These are phyloP conservation scores for Centrapalus pauciflorus DNA, from an alignment of 129 eudicot genomes.

Conservation along the genomic window DNA sequence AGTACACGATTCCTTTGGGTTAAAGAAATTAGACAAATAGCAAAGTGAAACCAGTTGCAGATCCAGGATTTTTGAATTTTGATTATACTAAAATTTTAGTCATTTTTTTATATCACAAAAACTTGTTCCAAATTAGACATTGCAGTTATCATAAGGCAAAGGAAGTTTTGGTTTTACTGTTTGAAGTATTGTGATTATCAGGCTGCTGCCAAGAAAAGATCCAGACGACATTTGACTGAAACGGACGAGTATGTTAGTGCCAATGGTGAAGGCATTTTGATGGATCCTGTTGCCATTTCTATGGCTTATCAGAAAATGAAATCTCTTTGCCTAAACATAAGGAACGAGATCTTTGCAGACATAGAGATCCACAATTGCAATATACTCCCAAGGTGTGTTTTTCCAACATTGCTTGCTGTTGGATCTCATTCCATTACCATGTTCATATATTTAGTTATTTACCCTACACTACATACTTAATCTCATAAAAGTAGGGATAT, in stretches of 20 bases:
- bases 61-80: too few relatives aligned
- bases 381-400: conserved; percentile 70
- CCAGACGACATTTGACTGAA: conserved; percentile 68
- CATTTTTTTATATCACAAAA: too few relatives aligned
- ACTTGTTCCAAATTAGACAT: too few relatives aligned
- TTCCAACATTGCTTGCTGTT: not conserved
- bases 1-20: too few relatives aligned
- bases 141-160: not conserved
- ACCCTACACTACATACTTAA: too few relatives aligned
- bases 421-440: too few relatives aligned
- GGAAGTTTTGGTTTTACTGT: not conserved
- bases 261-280: conserved; percentile 53
- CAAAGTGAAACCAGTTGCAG: too few relatives aligned
- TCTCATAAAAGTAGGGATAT: too few relatives aligned
- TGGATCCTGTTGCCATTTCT: conserved; percentile 54
- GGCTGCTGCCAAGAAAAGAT: conserved; percentile 84
- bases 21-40: too few relatives aligned
- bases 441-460: too few relatives aligned
- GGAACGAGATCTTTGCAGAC: conserved; percentile 72
- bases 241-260: conserved; percentile 73
- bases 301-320: conserved; percentile 82
- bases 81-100: too few relatives aligned
- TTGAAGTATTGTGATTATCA: conserved; percentile 18
- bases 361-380: conserved; percentile 76
- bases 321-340: conserved; percentile 56